Base-by-base conservation (phyloP, 306 rosid genomes). In the Gleditsia sinensis region DNA sequence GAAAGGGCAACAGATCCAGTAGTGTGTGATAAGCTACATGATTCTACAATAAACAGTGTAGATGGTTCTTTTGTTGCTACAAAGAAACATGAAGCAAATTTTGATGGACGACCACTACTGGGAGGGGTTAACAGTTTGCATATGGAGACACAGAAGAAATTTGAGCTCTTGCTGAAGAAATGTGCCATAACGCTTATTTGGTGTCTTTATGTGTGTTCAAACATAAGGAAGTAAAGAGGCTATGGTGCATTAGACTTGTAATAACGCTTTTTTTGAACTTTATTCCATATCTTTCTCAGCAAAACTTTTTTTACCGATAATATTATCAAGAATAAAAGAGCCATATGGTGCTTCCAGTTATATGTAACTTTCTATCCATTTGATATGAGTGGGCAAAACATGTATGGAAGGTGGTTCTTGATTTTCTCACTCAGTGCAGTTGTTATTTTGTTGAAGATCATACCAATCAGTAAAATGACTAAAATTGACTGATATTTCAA, bases 101-200 rank as follows among this genome's bases (percentile, higher is more conserved):
- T 58, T 28, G 69, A 77, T 49, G 87, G 73, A 65, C 83, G 92
- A 58, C 75, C 58, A 27, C 92, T 90, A 42, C 62, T 87, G 75
- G 80, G 71, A 72, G 86, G 85, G 58, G 83, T 78, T 65, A 89
- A 89, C 78, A 75, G 67, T 72, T 23, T 67, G 81, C 75, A 60
- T 53, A 39, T 34, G 61, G 77, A 71, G 69, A 64, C 21, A 57
- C 69, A 67, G n/a, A n/a, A n/a, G n/a, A n/a, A n/a, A n/a, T n/a
- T n/a, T n/a, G n/a, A n/a, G n/a, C n/a, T n/a, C n/a, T 58, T 74
- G 72, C 74, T 60, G 71, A 71, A 33, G 61, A 39, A 58, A 72
- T n/a, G n/a, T 37, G 67, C 81, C 51, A 53, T 45, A 72, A 77
- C 72, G 83, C 70, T 69, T 45, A 42, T 34, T 50, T 19, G 36